phyloP scores from a whole-genome alignment of 176 grass and related monocot genomes.

The Raddia guianensis region DNA sequence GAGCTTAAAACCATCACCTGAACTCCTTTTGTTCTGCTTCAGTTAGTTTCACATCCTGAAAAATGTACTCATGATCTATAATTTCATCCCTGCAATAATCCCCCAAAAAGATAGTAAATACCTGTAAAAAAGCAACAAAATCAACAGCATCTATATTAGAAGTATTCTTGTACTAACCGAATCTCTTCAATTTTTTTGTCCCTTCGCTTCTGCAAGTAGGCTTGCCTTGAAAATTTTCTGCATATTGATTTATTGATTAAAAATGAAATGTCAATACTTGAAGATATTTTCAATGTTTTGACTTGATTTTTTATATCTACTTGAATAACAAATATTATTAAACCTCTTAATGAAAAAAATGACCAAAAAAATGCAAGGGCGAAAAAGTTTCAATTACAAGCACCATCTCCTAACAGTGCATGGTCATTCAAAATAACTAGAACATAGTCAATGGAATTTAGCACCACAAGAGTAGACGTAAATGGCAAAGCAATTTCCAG shows the following conservation, averaged over 20 bases:
- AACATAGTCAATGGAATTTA: constrained; percentile 16
- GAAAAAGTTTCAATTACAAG: background rate
- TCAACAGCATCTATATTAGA: constrained; percentile 24
- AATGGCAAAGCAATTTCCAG: constrained; percentile 5
- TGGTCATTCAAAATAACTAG: background rate
- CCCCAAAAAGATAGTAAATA: constrained; percentile 27
- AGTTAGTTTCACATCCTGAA: constrained; percentile 80
- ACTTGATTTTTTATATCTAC: background rate
- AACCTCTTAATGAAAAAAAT: constrained; percentile 24
- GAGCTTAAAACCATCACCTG: constrained; percentile 53
- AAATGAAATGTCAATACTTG: constrained; percentile 18
- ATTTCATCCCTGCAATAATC: constrained; percentile 75
- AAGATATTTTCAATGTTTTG: constrained; percentile 10
- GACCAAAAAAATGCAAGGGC: constrained; percentile 8
- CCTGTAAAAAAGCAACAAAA: constrained; percentile 14
- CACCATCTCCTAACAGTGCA: background rate
- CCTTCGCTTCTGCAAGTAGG: constrained; percentile 82
- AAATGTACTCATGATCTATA: constrained; percentile 87
- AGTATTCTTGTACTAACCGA: constrained; percentile 52
- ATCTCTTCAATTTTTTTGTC: constrained; percentile 94
- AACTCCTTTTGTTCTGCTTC: constrained; percentile 79
- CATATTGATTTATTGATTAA: constrained; percentile 19
- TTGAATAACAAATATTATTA: constrained; percentile 1
- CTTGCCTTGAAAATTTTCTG: constrained; percentile 89
- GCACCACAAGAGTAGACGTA: background rate